Base-by-base conservation (phyloP, 2,329 filamentous ascomycete species). In the Nigrograna mackinnonii region DNA sequence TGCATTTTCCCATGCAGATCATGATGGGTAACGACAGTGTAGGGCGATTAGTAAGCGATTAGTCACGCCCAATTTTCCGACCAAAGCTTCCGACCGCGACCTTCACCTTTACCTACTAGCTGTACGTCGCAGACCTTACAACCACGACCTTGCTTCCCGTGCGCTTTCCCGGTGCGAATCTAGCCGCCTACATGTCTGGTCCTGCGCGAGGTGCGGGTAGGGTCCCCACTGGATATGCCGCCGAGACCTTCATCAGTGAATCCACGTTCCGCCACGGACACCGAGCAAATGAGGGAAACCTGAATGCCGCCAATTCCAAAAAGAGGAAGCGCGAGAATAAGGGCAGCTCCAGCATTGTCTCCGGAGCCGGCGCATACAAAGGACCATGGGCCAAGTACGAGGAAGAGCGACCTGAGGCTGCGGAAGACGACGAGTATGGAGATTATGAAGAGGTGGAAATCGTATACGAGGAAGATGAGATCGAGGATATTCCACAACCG, bases 361-460 rank as follows among this genome's bases (percentile, higher is more conserved):
- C 96, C 58, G 94, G 94, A 1, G 84, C 90, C 6, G 86, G 86
- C 40, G 86, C 91, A 34, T 99, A 99, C 68, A 80, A 95, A 26
- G 95, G 95, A 0, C 95, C 94, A 0, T 99, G 95, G 95, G 95
- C 94, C 6, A 85, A 80, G 64, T 96, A 95, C 62, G 78, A 84
- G 50, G 76, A 84, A 37, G 84, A 91, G 51, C 86, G 87, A 57
- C 86, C 91, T 52, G 75, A 82, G 32, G 66, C 67, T 22, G 82
- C 80, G 41, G 84, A 89, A 14, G 83, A 82, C 46, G 74, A 77
- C 36, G 83, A 84, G n/a, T 68, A 55, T 47, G 73, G 74, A 11
- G 87, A 83, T 22, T 89, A 87, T 18, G 87, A 83, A 33, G 89
- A 87, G 50, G 83, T 81, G 36, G 82, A 89, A 66, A 76, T 95